Evolutionary conservation across 1,284 basidiomycete species (phyloP), one percentile per base, ranked within the genome.

Genomic region (Bjerkandera adusta): DNA sequence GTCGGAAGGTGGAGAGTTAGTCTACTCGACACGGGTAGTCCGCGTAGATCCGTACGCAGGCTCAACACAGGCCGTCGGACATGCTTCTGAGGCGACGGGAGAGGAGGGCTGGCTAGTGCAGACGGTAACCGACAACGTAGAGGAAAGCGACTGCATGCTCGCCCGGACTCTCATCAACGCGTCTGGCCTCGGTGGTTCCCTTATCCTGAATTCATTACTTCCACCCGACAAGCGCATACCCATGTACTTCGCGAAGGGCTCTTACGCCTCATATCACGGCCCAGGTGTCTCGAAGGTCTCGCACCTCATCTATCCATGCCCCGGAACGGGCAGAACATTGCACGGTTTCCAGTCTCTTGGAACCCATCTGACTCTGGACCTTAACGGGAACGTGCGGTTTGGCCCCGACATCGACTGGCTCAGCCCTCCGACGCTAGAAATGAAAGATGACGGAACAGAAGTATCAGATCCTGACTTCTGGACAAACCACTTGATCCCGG

Each of bases 331-430:
- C 53, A 51, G 80, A 48, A 68, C 68, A 34, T 71, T 68, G 3
- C 77, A 85, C 51, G 76, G 76, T 5, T 89, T 91, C 63, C 81
- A 86, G 49, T 88, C 88, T 2, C 73, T 97, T 8, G 94, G 94
- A 2, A 95, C 92, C 8, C 94, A 97, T 69, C 73, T 95, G 24
- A 97, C 93, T 5, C 70, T 99, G 34, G 92, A 96, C 65, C 64
- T 99, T 49, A 78, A 89, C 44, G 90, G 92, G 0, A 89, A 90
- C 56, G 76, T 99, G 42, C 81, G 83, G 20, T 99, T 99, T 63
- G 96, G 96, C 0, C 97, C 96, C 3, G 94, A 98, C 60, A 76
- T 95, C 6, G 88, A 97, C 62, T 93, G 91, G 83, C 74, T 97
- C 59, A 75, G 77, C 4, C 77, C 81, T 1, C 72, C 75, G 1